Evolutionary conservation across 352 stramenopile species (phyloP).

Genomic region (Thalassiosira hispida): DNA sequence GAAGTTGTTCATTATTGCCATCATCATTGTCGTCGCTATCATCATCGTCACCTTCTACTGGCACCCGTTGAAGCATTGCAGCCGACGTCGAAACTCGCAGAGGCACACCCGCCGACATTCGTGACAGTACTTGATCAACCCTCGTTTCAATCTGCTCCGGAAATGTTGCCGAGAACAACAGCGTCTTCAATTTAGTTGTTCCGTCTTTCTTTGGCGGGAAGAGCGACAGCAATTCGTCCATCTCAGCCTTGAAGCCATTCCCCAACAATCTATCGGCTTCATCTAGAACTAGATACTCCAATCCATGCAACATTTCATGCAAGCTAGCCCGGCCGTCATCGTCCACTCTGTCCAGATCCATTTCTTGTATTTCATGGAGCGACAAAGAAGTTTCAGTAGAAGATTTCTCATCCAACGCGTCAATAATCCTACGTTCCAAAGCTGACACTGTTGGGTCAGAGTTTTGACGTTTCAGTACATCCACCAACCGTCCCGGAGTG

Average conservation of each 20-base stretch:
- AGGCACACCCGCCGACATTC: conserved; percentile 41
- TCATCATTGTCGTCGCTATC: conserved; percentile 8
- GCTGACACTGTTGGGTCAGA: conserved; percentile 49
- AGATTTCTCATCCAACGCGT: conserved; percentile 63
- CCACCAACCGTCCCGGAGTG: conserved; percentile 95
- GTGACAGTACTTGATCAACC: conserved; percentile 62
- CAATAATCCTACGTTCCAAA: conserved; percentile 63
- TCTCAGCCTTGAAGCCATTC: conserved; percentile 97
- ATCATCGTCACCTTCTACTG: conserved; percentile 27
- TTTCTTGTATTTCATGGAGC: conserved; percentile 59
- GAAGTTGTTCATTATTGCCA: not conserved
- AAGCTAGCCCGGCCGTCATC: conserved; percentile 89
- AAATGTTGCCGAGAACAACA: conserved; percentile 98
- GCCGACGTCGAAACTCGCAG: conserved; percentile 49
- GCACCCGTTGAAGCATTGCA: conserved; percentile 43
- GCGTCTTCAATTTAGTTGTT: conserved; percentile 86
- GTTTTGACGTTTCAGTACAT: conserved; percentile 88
- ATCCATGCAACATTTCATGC: conserved; percentile 91
- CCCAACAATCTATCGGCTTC: conserved; percentile 98
- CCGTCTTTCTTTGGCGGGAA: conserved; percentile 84
- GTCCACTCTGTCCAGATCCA: conserved; percentile 52
- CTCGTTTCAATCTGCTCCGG: conserved; percentile 91
- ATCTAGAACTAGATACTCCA: conserved; percentile 97
- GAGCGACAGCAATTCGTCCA: conserved; percentile 94
- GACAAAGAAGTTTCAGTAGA: conserved; percentile 42